Percentiles rank a stretch among this genome's conserved stretches.
These are phyloP conservation scores for Iberis pinnata DNA, from an alignment of 345 rosid species.

Conservation along the genomic window DNA sequence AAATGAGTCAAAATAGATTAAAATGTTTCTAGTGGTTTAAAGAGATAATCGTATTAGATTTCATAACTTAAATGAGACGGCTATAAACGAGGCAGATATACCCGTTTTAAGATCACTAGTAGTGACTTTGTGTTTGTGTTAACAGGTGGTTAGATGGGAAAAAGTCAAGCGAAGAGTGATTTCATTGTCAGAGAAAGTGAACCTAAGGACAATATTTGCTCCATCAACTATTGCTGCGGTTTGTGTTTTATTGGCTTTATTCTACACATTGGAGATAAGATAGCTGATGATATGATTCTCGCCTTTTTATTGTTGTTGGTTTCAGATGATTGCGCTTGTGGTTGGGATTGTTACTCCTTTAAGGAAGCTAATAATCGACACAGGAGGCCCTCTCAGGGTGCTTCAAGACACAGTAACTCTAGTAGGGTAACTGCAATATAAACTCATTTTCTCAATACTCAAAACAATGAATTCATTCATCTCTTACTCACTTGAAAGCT, in stretches of 20 bases:
- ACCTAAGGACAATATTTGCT: slow-evolving; percentile 41
- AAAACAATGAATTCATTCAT: too few relatives aligned
- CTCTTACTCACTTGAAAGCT: neutral
- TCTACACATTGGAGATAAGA: too few relatives aligned
- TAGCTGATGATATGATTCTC: neutral
- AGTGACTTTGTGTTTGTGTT: slow-evolving; percentile 15
- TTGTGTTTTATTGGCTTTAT: neutral
- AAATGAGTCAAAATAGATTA: too few relatives aligned
- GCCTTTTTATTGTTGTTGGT: slow-evolving; percentile 15
- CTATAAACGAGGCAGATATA: too few relatives aligned
- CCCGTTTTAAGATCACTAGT: too few relatives aligned
- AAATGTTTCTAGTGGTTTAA: too few relatives aligned
- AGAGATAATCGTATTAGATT: too few relatives aligned
- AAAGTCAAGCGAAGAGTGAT: slow-evolving; percentile 23
- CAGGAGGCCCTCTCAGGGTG: slow-evolving; percentile 48
- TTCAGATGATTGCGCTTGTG: slow-evolving; percentile 46
- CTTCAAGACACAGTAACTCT: slow-evolving; percentile 48
- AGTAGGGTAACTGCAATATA: slow-evolving; percentile 61
- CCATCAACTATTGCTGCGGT: slow-evolving; percentile 61
- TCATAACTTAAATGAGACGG: too few relatives aligned
- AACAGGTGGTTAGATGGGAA: slow-evolving; percentile 30
- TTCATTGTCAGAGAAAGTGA: slow-evolving; percentile 28
- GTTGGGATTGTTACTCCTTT: slow-evolving; percentile 39
- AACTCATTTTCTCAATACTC: too few relatives aligned
- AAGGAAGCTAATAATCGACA: slow-evolving; percentile 43